Percentiles rank a stretch among this genome's conserved stretches.
phyloP scores from a whole-genome alignment of 2,329 filamentous ascomycete genomes.

The Phaeomoniella chlamydospora region DNA sequence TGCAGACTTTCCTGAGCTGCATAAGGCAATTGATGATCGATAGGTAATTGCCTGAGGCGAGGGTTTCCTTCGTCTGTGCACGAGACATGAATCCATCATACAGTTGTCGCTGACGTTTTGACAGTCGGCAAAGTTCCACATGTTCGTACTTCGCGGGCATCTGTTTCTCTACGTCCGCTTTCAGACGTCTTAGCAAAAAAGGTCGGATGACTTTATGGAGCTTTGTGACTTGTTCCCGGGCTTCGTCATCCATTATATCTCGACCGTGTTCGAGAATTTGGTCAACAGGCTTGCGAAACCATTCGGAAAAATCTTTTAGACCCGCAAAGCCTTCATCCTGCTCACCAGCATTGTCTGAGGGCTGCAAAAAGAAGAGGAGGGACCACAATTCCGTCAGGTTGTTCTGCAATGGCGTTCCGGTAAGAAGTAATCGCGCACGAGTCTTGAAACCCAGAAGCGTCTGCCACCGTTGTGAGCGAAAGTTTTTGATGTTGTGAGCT shows the following conservation, averaged over 20 bases:
- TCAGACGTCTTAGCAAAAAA: slow-evolving; percentile 78
- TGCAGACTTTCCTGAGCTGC: slow-evolving; percentile 95
- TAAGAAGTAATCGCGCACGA: slow-evolving; percentile 70
- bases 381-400: slow-evolving; percentile 97
- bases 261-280: slow-evolving; percentile 92
- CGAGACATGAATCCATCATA: slow-evolving; percentile 94
- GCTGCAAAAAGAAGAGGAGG: slow-evolving; percentile 89
- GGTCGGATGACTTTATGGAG: slow-evolving; percentile 87
- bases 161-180: slow-evolving; percentile 96
- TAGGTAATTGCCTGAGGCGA: slow-evolving; percentile 87
- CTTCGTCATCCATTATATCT: slow-evolving; percentile 88
- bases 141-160: slow-evolving; percentile 98
- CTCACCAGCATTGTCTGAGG: slow-evolving; percentile 57
- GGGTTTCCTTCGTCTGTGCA: slow-evolving; percentile 73
- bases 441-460: slow-evolving; percentile 90
- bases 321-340: slow-evolving; percentile 84
- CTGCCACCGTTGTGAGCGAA: slow-evolving; percentile 95
- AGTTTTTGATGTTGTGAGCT: slow-evolving; percentile 99
- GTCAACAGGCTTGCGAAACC: slow-evolving; percentile 88
- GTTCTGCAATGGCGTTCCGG: slow-evolving; percentile 91
- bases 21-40: slow-evolving; percentile 98
- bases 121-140: slow-evolving; percentile 87
- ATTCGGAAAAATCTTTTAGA: slow-evolving; percentile 88
- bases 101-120: slow-evolving; percentile 84
- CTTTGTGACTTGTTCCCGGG: slow-evolving; percentile 79